These are phyloP conservation scores for Sclerotiophoma versabilis DNA, from an alignment of 2,329 filamentous ascomycete species.

Conservation along the genomic window DNA sequence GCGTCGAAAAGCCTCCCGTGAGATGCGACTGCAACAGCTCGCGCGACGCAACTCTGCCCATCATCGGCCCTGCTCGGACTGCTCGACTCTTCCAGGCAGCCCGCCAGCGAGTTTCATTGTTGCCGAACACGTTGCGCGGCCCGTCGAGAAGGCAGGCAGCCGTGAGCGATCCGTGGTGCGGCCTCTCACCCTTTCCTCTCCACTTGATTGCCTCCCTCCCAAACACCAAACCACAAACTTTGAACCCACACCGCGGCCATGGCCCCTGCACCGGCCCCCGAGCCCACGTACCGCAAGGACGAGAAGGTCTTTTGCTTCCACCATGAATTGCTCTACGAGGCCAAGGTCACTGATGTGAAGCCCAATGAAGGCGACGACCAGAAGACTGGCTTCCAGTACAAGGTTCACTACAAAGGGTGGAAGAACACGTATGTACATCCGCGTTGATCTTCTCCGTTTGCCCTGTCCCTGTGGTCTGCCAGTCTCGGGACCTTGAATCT, in stretches of 20 bases:
- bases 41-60: background rate
- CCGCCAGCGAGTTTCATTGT: background rate
- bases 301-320: constrained; percentile 98
- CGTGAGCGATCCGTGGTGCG: constrained; percentile 28
- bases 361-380: constrained; percentile 68
- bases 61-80: constrained; percentile 16
- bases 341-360: constrained; percentile 86
- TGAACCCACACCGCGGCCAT: constrained; percentile 27
- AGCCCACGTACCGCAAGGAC: constrained; percentile 71
- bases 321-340: constrained; percentile 95
- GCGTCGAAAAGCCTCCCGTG: constrained; percentile 27
- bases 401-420: constrained; percentile 99
- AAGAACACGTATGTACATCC: constrained; percentile 80
- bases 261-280: constrained; percentile 63
- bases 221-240: constrained; percentile 19
- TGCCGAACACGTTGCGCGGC: constrained; percentile 4
- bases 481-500: constrained; percentile 2
- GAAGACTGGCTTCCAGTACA: constrained; percentile 81
- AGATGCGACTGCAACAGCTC: constrained; percentile 8
- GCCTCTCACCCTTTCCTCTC: constrained; percentile 21
- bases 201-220: constrained; percentile 18
- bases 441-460: constrained; percentile 2
- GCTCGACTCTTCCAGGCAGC: background rate
- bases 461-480: background rate
- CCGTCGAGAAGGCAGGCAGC: constrained; percentile 15